Evolutionary conservation across 2,329 filamentous ascomycete genomes (phyloP), one percentile per base, ranked within the genome.

Genomic region (Beauveria bassiana): DNA sequence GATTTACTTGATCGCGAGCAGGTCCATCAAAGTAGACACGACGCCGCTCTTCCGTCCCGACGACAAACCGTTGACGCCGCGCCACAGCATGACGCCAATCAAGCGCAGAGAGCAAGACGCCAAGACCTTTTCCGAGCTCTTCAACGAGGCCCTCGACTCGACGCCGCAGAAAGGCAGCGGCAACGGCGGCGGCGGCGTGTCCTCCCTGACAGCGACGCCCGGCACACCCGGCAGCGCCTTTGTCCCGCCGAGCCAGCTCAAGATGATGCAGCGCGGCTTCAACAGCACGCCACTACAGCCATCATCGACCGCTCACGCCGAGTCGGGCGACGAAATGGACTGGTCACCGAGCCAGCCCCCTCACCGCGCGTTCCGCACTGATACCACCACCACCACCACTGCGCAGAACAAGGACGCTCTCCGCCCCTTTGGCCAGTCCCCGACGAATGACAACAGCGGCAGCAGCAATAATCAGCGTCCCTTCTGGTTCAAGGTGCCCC

Each of bases 401-500:
- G 77, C 42, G 34, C 50, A 4, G 42, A 56, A 52, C 59, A 42
- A 31, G 5, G 66, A 75, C 18, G 71, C 75, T 47, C 75, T 77
- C 49, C 67, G 75, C 8, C 70, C 74, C 1, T 83, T 83, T 62
- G 77, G 74, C 52, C 75, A 81, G 60, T 71, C 77, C 1, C 80
- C 79, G 0, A 75, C 75, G 18, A 74, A 78, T 55, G 70, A 73
- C 0, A 75, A 78, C 50, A 65, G 74, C 12, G 12, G 31, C 0
- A 75, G 78, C 49, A 65, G 74, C 16, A 28, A 47, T 43, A 78
- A 76, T 1, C 34, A 38, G 34, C 34, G 34, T 12, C 83, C 86
- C 1, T 91, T 92, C 69, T 87, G 85, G 79, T 88, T 85, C 73
- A 85, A 82, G 62, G 80, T 91, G 3, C 89, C 89, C 4, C 79